Evolutionary conservation across 2,329 filamentous ascomycete genomes (phyloP).

Genomic region (Neopestalotiopsis sp.): DNA sequence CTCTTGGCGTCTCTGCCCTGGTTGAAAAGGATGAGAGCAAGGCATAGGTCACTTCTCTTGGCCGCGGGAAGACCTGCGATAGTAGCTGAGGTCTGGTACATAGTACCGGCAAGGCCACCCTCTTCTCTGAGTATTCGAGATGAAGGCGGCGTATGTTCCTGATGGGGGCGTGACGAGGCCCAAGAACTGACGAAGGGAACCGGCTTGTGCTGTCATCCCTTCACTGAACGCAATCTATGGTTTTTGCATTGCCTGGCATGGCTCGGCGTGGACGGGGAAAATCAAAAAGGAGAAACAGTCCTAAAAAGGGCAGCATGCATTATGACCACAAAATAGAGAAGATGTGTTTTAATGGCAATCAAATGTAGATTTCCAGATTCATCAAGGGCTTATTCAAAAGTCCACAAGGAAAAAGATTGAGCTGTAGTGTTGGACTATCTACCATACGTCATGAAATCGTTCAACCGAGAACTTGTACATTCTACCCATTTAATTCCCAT

Average conservation of each 20-base stretch:
- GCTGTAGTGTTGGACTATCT: background rate
- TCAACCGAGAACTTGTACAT: background rate
- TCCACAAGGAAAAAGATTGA: background rate
- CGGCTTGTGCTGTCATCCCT: background rate
- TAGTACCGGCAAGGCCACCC: background rate
- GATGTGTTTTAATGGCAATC: slow-evolving; percentile 1
- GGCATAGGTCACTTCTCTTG: slow-evolving; percentile 29
- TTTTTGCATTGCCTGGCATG: slow-evolving; percentile 10
- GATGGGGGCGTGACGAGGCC: background rate
- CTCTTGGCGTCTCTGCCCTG: slow-evolving; percentile 78
- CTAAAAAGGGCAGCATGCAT: background rate
- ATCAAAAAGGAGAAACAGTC: background rate
- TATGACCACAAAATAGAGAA: slow-evolving; percentile 2
- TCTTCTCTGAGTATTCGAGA: background rate
- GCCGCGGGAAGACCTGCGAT: background rate
- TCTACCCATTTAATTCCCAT: background rate
- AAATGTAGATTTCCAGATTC: background rate
- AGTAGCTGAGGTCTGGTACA: background rate
- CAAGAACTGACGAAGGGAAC: background rate
- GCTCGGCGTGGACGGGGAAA: slow-evolving; percentile 4
- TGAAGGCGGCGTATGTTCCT: background rate
- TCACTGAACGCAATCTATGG: background rate
- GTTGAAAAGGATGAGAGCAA: slow-evolving; percentile 74
- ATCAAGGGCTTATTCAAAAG: background rate
- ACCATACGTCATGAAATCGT: background rate